Conservation (phyloP, 371 early-diverging fungal genomes). For the Apophysomyces sp. region DNA sequence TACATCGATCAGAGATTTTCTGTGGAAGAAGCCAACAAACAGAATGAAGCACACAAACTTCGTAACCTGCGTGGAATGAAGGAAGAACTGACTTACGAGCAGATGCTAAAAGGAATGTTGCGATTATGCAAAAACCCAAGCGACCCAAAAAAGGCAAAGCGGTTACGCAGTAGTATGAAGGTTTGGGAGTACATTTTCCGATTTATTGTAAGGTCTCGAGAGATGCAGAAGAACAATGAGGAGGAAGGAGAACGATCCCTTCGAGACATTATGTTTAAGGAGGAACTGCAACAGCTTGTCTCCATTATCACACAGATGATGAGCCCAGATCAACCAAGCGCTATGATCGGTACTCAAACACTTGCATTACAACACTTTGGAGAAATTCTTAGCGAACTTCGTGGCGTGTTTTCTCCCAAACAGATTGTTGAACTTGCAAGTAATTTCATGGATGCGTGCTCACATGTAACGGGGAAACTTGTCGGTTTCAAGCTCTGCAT, state of each 20-base stretch:
- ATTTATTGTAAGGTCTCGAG: slow-evolving; percentile 53
- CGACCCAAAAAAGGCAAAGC: slow-evolving; percentile 46
- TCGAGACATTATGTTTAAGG: slow-evolving; percentile 39
- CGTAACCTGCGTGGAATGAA: slow-evolving; percentile 8
- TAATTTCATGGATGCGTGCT: slow-evolving; percentile 52
- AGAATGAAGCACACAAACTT: not conserved
- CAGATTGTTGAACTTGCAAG: slow-evolving; percentile 53
- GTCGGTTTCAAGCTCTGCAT: slow-evolving; percentile 57
- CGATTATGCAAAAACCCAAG: slow-evolving; percentile 45
- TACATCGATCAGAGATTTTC: slow-evolving; percentile 61
- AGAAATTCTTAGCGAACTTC: slow-evolving; percentile 54
- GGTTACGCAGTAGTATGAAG: slow-evolving; percentile 63
- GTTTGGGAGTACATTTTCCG: slow-evolving; percentile 69
- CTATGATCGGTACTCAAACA: slow-evolving; percentile 66
- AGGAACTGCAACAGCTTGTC: slow-evolving; percentile 37
- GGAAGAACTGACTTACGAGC: slow-evolving; percentile 27
- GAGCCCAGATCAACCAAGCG: slow-evolving; percentile 51
- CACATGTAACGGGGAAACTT: slow-evolving; percentile 55
- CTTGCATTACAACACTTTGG: slow-evolving; percentile 68
- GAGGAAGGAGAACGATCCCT: slow-evolving; percentile 27
- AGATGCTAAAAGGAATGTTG: slow-evolving; percentile 48
- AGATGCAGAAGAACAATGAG: slow-evolving; percentile 36
- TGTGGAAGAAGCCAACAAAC: slow-evolving; percentile 22
- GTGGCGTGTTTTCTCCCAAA: slow-evolving; percentile 43
- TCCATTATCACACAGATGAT: slow-evolving; percentile 49